A percentile compares a stretch with the other conserved stretches of the same genome.
Evolutionary conservation across 768 basidiomycete species (phyloP).

Genomic region (Psilocybe tampanensis): DNA sequence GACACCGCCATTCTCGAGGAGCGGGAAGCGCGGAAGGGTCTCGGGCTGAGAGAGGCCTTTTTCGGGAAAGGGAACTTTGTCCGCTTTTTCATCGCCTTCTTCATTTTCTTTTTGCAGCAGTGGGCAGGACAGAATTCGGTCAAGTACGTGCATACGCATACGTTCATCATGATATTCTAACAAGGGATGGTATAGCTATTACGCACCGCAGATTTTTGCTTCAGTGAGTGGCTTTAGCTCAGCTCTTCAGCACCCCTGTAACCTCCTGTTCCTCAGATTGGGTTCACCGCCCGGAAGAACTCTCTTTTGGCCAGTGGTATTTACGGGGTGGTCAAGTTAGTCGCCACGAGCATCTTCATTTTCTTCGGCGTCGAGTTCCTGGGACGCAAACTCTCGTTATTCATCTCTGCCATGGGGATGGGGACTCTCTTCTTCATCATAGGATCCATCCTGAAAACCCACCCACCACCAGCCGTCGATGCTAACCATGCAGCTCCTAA

Average conservation of each 20-base stretch:
- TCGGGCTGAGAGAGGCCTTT: slow-evolving; percentile 73
- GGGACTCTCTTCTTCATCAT: slow-evolving; percentile 80
- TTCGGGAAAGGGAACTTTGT: slow-evolving; percentile 80
- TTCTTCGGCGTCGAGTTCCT: slow-evolving; percentile 68
- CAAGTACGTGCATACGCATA: slow-evolving; percentile 31
- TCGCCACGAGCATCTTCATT: slow-evolving; percentile 67
- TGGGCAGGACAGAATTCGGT: slow-evolving; percentile 87
- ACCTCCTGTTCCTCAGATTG: slow-evolving; percentile 50
- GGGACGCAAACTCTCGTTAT: slow-evolving; percentile 69
- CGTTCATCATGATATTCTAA: background rate
- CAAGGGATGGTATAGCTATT: slow-evolving; percentile 45
- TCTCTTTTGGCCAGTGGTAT: slow-evolving; percentile 75
- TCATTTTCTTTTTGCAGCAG: slow-evolving; percentile 80
- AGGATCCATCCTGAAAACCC: slow-evolving; percentile 80
- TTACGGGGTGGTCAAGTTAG: slow-evolving; percentile 64
- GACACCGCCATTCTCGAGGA: slow-evolving; percentile 81
- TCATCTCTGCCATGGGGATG: slow-evolving; percentile 81
- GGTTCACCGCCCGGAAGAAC: slow-evolving; percentile 58
- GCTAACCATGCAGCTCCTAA: slow-evolving; percentile 27
- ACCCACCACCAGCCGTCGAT: slow-evolving; percentile 51
- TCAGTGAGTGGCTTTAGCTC: slow-evolving; percentile 42
- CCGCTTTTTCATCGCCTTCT: slow-evolving; percentile 84
- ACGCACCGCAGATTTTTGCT: slow-evolving; percentile 73
- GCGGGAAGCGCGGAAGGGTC: slow-evolving; percentile 59
- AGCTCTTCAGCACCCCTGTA: background rate